Evolutionary conservation across 1,284 basidiomycete species (phyloP), one percentile per base, ranked within the genome.

Genomic region (Sparassis latifolia): DNA sequence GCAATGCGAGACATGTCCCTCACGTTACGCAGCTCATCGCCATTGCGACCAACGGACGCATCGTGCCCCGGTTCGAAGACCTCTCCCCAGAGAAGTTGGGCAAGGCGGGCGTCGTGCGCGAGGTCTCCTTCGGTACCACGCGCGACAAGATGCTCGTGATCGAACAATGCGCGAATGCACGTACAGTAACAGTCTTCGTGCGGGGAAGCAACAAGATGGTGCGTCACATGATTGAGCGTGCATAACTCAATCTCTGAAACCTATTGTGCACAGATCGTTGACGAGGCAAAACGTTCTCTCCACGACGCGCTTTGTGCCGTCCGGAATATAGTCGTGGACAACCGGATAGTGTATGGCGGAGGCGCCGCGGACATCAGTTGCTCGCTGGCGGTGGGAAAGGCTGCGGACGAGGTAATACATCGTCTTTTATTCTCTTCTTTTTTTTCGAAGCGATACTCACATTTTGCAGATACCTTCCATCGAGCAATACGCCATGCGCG

Each of bases 191-290:
- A 5, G 87, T 99, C 60, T 99, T 99, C 64, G 93, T 99, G 6
- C 82, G 96, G 40, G 96, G 97, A 37, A 92, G 89, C 65, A 99
- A 99, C 76, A 99, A 99, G 76, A 99, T 99, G 96, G 93, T 92
- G 58, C 44, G 76, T 57, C 4, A 35, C 12, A 37, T 37, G 6
- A 12, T 20, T 20, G 20, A 20, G 20, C 31, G 20, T 2, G 32
- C 7, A 33, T 45, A 45, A 43, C 45, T 20, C 20, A 20, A 20
- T 20, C 20, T 20, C 20, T 20, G 20, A 20, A 20, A 44, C 46
- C 41, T 46, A 30, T 20, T 9, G 20, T 42, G 33, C 30, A 42
- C 55, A 97, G 94, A 97, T 97, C 63, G 94, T 99, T 56, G 96
- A 99, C 66, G 96, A 99, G 71, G 96, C 94, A 51, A 98, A 98